Evolutionary conservation across 2,329 filamentous ascomycete genomes (phyloP), one percentile per base, ranked within the genome.

Genomic region (Fusarium mundagurra): DNA sequence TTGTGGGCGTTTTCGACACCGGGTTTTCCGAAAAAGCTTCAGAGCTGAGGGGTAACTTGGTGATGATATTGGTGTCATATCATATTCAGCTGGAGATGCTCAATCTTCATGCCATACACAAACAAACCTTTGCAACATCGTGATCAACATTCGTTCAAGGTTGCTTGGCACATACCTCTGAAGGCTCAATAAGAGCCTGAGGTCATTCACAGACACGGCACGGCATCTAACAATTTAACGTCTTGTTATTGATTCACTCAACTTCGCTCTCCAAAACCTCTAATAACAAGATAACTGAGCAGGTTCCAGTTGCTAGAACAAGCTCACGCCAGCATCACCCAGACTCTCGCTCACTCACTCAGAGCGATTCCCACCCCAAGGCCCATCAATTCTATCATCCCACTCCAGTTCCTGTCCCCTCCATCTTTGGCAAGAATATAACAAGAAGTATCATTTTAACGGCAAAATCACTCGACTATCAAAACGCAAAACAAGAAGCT

Each of bases 201-300:
- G 27, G 7, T 39, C 18, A 33, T 24, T 44, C 29, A 51, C 34
- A 51, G 16, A n/a, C 22, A 34, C 38, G 27, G 27, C 59, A 64
- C 29, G 13, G 31, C 43, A 29, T 39, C 51, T 7, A 55, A 33
- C 47, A 51, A 31, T 54, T 51, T 53, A 64, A 64, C 55, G 24
- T 70, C 62, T 70, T 78, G 64, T 71, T 72, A 77, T 78, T 78
- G 71, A 70, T 72, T 75, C 69, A 63, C 74, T 68, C 73, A 61
- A 66, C 64, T 54, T 54, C 61, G 34, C 38, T 76, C 73, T 76
- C 68, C 73, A 76, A 70, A 67, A 64, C 47, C 64, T 50, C 59
- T 31, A 58, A 75, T 70, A 67, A 55, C 61, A 72, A 69, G 66
- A 54, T 60, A 64, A 59, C 53, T 55, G 47, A 63, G 69, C 29